Base-by-base conservation (phyloP, 164 flowering plant genomes). In the Stephania japonica region DNA sequence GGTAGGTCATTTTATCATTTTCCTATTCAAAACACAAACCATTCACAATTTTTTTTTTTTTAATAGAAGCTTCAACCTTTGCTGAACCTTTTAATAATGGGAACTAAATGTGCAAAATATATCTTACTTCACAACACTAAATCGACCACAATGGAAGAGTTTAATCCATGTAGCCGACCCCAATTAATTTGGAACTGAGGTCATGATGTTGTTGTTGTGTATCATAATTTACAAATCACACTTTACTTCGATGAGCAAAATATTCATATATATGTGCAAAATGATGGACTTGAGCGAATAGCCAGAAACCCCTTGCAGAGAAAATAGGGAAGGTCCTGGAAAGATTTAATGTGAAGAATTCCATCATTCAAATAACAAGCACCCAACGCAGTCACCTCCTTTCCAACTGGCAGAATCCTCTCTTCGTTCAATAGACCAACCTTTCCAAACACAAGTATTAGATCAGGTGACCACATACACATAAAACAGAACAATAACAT, bases 391-490 rank as follows among this genome's bases (percentile, higher is more conserved):
- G 78, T 85, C 24, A 92, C 82, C 41, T 86, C 88, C 86, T 90
- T 89, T 70, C 96, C 98, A 6, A 86, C 42, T 25, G 93, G 91
- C 74, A 94, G 96, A 69, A 94, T 86, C 83, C 89, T 94, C 80
- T 92, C 96, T 75, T 92, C 99, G 77, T 91, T 90, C 73, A 92
- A 80, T 68, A 94, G 41, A 7, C 91, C 97, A 78, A 94, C 90
- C 97, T 94, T 81, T 65, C 75, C 72, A 78, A 74, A 67, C 53
- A 72, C 59, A 16, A 6, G 42, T 67, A 41, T 6, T 59, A 67
- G 4, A 11, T 14, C 44, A 38, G 42, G 10, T 16, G 19, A 63
- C 49, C 25, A 77, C n/a, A n/a, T 43, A n/a, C 32, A 47, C 65
- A 6, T 38, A 3, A 1, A 6, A 69, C 0, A 27, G 23, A 26